Evolutionary conservation across 2,329 filamentous ascomycete genomes (phyloP).

Genomic region (Colletotrichum trifolii): DNA sequence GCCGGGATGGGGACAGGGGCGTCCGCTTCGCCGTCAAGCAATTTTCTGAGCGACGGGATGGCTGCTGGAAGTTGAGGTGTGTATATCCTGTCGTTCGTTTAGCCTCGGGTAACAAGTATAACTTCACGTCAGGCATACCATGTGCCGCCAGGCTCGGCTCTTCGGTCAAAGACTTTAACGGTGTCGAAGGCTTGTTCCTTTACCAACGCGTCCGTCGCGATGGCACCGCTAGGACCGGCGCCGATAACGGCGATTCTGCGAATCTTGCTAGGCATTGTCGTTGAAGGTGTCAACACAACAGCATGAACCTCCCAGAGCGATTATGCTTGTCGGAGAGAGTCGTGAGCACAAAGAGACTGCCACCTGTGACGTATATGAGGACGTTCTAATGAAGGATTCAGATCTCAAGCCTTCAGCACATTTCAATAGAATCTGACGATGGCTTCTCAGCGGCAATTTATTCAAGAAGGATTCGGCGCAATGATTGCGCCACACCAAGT

Average conservation of each 20-base stretch:
- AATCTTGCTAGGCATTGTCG: conserved; percentile 5
- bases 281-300: background rate
- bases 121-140: conserved; percentile 53
- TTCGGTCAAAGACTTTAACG: conserved; percentile 68
- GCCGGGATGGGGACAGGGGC: conserved; percentile 53
- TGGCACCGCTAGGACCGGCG: conserved; percentile 67
- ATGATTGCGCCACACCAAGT: conserved; percentile 21
- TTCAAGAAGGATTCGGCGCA: background rate
- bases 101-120: background rate
- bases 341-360: background rate
- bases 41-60: conserved; percentile 43
- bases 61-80: conserved; percentile 47
- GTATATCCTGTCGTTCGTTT: conserved; percentile 41
- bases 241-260: conserved; percentile 65
- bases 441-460: conserved; percentile 2
- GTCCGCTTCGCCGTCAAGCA: conserved; percentile 58
- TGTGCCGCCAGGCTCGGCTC: conserved; percentile 64
- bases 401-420: too few species aligned
- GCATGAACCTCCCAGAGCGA: background rate
- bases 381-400: background rate
- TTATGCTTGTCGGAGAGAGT: background rate
- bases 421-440: too few species aligned
- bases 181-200: conserved; percentile 66
- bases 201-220: conserved; percentile 66
- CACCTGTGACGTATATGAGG: background rate